Base-by-base conservation (phyloP, 768 basidiomycete genomes). In the Boletus rubescentipes region DNA sequence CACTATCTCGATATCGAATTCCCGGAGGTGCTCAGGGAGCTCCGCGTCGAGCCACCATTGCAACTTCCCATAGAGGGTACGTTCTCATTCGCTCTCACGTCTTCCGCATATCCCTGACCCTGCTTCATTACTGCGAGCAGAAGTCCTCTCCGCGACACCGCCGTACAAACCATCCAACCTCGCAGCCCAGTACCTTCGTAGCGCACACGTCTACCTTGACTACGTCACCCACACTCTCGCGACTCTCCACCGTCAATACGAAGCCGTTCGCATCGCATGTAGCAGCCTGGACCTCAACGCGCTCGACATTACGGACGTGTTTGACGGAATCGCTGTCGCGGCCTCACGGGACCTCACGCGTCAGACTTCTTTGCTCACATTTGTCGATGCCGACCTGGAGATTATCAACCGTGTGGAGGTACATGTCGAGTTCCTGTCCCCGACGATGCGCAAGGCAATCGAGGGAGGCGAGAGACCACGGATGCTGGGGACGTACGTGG, bases 401-500 rank as follows among this genome's bases (percentile, higher is more conserved):
- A 79, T 91, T 40, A 83, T 91, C 37, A 75, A 77, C 26, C 77
- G 77, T 31, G 83, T 93, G 7, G 73, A 74, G 39, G 81, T 93
- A 5, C 89, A 93, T 61, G 75, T 78, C 49, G 89, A 91, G 53
- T 92, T 93, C 59, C 73, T 91, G 70, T 89, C 87, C 15, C 73
- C 79, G 8, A 73, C 81, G 2, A 81, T 85, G 46, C 77, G 87
- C 34, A 84, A 78, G 60, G 83, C 86, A 3, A 87, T 91, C 40
- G 87, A 91, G 53, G 75, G 79, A 0, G 91, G 89, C 4, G 85
- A 84, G 51, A 79, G 75, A 50, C 79, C 79, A 14, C 77, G 91
- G 41, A 87, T 86, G 11, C 69, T 93, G 37, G 89, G 86, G 11
- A 89, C 90, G 66, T 93, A 92, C 68, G 89, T 93, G 23, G 86